Evolutionary conservation across 2,329 filamentous ascomycete species (phyloP), one percentile per base, ranked within the genome.

Genomic region (Myriosclerotinia duriaeana): DNA sequence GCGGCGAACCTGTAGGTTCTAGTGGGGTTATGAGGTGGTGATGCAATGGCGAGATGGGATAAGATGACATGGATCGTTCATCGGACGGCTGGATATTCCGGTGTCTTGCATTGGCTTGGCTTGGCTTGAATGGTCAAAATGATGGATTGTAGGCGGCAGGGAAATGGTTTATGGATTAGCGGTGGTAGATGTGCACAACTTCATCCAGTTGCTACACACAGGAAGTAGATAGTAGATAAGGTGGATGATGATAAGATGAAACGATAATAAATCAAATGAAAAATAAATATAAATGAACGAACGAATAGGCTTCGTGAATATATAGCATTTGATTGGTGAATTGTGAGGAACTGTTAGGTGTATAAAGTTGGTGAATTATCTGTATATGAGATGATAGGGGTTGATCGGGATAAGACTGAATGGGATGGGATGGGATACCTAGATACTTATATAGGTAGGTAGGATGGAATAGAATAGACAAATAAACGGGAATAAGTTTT

Each of bases 71-170:
- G 38, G 8, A 36, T 26, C 20, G 44, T n/a, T 38, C 8, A 36
- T 26, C 20, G 44, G 58, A 50, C 26, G 46, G 46, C 58, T 50
- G 58, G 58, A 50, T 61, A 61, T 46, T 61, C 44, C 44, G 58
- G n/a, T 61, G 58, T 61, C 11, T 52, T 52, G 22, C 48, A 52
- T 30, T 30, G 48, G 48, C 48, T 50, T 26, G 22, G 20, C n/a
- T 5, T 52, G 48, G 22, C n/a, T 5, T 52, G 48, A 12, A 52
- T 52, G 48, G 48, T 30, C 6, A 15, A 14, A 14, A 30, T 52
- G 48, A 30, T 15, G 48, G 26, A 52, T 52, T 26, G 58, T 26
- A 61, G 58, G 44, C 44, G 26, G 30, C 5, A 34, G 20, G 53
- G 11, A 55, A 40, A 17, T 26, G n/a, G 11, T 20, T n/a, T 26